A percentile compares a stretch with the other conserved stretches of the same genome.
phyloP scores from a whole-genome alignment of 2,329 filamentous ascomycete genomes.

The Ophiostoma quercus region DNA sequence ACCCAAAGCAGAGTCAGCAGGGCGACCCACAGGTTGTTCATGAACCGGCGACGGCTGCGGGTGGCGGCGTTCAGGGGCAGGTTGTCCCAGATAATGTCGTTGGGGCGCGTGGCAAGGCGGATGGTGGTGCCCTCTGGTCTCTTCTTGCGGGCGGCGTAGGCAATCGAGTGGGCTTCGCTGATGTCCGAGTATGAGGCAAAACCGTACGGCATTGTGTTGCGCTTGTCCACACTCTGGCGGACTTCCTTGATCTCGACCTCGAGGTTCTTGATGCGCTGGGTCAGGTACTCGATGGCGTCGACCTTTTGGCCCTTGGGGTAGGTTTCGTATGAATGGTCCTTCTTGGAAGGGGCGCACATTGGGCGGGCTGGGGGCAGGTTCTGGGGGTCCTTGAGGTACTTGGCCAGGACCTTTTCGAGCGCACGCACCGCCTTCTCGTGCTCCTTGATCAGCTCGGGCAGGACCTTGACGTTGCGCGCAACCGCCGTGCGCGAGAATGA shows the following conservation, averaged over 20 bases:
- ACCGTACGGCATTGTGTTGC: slow-evolving; percentile 83
- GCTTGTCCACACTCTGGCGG: slow-evolving; percentile 73
- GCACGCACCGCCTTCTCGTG: slow-evolving; percentile 76
- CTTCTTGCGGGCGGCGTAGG: slow-evolving; percentile 74
- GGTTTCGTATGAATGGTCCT: slow-evolving; percentile 61
- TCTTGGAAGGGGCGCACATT: slow-evolving; percentile 72
- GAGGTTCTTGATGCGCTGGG: slow-evolving; percentile 73
- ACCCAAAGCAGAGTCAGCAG: slow-evolving; percentile 81
- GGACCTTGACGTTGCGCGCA: slow-evolving; percentile 83
- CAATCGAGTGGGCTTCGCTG: slow-evolving; percentile 79
- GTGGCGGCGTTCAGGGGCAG: slow-evolving; percentile 65
- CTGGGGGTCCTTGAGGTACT: slow-evolving; percentile 83
- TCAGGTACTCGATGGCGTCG: slow-evolving; percentile 91
- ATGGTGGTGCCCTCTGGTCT: slow-evolving; percentile 74
- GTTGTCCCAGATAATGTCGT: slow-evolving; percentile 95
- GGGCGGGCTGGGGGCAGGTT: slow-evolving; percentile 73
- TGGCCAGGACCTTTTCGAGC: slow-evolving; percentile 77
- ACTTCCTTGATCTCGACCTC: slow-evolving; percentile 82
- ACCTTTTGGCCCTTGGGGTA: slow-evolving; percentile 68
- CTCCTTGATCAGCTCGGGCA: slow-evolving; percentile 78
- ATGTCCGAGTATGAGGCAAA: slow-evolving; percentile 93
- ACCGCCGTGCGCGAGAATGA: slow-evolving; percentile 76
- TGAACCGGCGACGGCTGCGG: slow-evolving; percentile 65
- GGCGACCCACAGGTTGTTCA: slow-evolving; percentile 79
- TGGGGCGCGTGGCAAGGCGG: slow-evolving; percentile 73